Evolutionary conservation across 2,329 filamentous ascomycete genomes (phyloP).

Genomic region (Neonectria neomacrospora): DNA sequence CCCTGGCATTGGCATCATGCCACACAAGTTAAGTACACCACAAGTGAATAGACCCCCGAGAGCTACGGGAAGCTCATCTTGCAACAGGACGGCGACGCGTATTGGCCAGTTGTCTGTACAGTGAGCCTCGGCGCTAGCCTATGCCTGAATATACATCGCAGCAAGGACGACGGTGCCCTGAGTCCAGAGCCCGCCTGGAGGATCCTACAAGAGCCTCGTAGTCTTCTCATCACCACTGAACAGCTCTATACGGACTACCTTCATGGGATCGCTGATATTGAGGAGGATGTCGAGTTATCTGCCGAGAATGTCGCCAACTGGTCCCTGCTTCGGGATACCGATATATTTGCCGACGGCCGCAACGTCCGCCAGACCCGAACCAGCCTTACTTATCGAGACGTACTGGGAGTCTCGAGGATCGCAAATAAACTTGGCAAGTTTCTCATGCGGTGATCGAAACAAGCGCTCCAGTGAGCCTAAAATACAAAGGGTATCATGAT

Average conservation of each 20-base stretch:
- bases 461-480: conserved; percentile 48
- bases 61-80: conserved; percentile 48
- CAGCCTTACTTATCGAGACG: conserved; percentile 87
- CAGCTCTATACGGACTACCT: conserved; percentile 76
- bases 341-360: conserved; percentile 60
- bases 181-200: conserved; percentile 62
- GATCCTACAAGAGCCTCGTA: conserved; percentile 86
- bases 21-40: conserved; percentile 73
- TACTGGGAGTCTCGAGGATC: conserved; percentile 81
- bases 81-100: conserved; percentile 79
- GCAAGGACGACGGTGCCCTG: conserved; percentile 69
- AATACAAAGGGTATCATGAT: conserved; percentile 80
- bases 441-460: conserved; percentile 49
- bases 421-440: conserved; percentile 73
- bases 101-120: conserved; percentile 89
- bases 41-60: conserved; percentile 23
- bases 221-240: conserved; percentile 77
- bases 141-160: conserved; percentile 80
- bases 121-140: conserved; percentile 84
- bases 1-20: conserved; percentile 93
- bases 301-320: conserved; percentile 76
- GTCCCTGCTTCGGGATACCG: conserved; percentile 67
- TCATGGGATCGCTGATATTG: conserved; percentile 77
- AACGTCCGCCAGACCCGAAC: conserved; percentile 70
- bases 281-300: conserved; percentile 73